Base-by-base conservation (phyloP, 176 grass and related monocot genomes). In the Elymus sibiricus region DNA sequence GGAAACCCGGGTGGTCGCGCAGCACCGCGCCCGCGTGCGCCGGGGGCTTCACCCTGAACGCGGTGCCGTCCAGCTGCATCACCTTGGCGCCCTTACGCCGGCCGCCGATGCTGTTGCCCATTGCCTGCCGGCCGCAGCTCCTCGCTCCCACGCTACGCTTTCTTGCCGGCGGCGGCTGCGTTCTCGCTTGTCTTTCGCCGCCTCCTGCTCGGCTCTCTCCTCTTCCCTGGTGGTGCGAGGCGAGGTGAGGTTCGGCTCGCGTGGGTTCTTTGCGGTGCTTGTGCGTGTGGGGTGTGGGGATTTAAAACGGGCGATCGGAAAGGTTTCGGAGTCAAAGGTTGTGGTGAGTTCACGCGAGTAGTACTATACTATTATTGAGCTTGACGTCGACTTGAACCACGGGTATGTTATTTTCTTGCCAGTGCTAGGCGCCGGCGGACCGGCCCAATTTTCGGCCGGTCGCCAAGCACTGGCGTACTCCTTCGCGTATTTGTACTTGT, bases 1-100 rank as follows among this genome's bases (percentile, higher is more conserved):
- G 86, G 76, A 90, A 86, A 2, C 95, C 93, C 29, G 87, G 87
- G 85, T 98, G 79, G 68, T 95, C 89, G 6, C 86, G 87, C 35
- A 98, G 91, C 65, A 98, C 91, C 1, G 75, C 12, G 49, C 73
- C 82, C 9, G 90, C 95, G n/a, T 62, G 21, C 21, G 82, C 91
- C 24, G 93, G 95, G 0, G 88, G 90, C 72, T 94, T 99, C 7
- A 99, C 81, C 2, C 94, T 83, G 84, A 99, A 91, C 44, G 85
- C 79, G 39, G 90, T 96, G 79, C 97, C 97, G 82, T 99, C 97
- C 11, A 96, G 82, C 86, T 99, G 93, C 97, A 99, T 99, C 47
- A 99, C 85, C 93, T 92, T 96, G n/a, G 92, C 90, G n/a, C 87
- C 90, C 69, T 89, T 88, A 39, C 88, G 95, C 85, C 88, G 91